Conservation (phyloP, 1,139 yeast species). For the Yamadazyma atlantica region DNA sequence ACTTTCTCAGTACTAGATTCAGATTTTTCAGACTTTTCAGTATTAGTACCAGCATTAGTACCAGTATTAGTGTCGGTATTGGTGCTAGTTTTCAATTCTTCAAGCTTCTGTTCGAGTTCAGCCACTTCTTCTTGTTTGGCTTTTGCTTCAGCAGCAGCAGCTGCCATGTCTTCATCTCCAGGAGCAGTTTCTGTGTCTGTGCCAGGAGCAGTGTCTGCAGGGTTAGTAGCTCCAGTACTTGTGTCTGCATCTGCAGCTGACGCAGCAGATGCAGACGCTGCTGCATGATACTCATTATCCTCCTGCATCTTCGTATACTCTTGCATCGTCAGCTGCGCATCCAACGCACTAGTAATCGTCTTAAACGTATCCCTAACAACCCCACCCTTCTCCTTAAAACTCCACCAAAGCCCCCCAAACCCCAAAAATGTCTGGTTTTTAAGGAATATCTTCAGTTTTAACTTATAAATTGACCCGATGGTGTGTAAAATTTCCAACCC, state of each 20-base stretch:
- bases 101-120: constrained; percentile 9
- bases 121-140: constrained; percentile 9
- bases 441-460: constrained; percentile 61
- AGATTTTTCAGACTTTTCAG: no score
- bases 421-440: constrained; percentile 74
- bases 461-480: constrained; percentile 73
- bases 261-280: no score
- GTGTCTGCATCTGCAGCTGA: no score
- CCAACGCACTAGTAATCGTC: constrained; percentile 81
- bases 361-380: constrained; percentile 83
- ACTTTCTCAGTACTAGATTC: constrained; percentile 18
- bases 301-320: constrained; percentile 74
- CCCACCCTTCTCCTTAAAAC: constrained; percentile 84
- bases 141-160: constrained; percentile 9
- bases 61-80: no score
- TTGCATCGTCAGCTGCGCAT: constrained; percentile 87
- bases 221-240: no score
- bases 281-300: constrained; percentile 51
- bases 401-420: constrained; percentile 80
- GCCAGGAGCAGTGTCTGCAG: no score
- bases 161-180: constrained; percentile 15
- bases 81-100: constrained; percentile 9
- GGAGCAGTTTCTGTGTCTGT: constrained; percentile 16
- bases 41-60: no score
- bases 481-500: constrained; percentile 89